Conservation (phyloP, 495 filamentous ascomycete species). For the Xylaria flabelliformis region DNA sequence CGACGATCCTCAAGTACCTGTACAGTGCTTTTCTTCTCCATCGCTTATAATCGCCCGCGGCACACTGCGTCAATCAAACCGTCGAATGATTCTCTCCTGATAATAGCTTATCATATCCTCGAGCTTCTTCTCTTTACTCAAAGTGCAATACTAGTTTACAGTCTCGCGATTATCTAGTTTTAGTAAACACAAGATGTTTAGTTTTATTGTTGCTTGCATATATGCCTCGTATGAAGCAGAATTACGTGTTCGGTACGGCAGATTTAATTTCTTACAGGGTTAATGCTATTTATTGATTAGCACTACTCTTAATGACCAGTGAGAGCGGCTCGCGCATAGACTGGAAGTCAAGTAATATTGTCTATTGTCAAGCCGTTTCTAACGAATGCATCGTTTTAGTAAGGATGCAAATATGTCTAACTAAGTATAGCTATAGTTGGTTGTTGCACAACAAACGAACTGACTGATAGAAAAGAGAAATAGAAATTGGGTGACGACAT, state of each 20-base stretch:
- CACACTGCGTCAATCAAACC: conserved; percentile 8
- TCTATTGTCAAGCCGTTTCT: neutral
- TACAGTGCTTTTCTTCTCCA: conserved; percentile 34
- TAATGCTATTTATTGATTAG: neutral
- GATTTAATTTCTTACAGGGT: neutral
- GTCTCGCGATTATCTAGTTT: neutral
- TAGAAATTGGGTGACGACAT: neutral
- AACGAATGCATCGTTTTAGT: neutral
- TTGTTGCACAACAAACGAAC: neutral
- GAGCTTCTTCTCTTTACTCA: neutral
- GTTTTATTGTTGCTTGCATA: neutral
- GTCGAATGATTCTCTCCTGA: conserved; percentile 27
- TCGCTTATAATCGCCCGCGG: conserved; percentile 5
- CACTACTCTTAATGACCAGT: neutral
- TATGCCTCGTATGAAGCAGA: neutral
- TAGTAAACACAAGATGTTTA: neutral
- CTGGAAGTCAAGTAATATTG: neutral
- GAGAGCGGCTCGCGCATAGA: neutral
- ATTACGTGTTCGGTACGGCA: neutral
- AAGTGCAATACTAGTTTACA: neutral
- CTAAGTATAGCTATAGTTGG: neutral
- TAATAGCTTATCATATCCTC: conserved; percentile 1
- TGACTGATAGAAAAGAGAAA: neutral
- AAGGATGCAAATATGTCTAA: neutral
- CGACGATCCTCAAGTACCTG: conserved; percentile 41